Evolutionary conservation across 257 asterid species (phyloP).

Genomic region (Phtheirospermum japonicum): DNA sequence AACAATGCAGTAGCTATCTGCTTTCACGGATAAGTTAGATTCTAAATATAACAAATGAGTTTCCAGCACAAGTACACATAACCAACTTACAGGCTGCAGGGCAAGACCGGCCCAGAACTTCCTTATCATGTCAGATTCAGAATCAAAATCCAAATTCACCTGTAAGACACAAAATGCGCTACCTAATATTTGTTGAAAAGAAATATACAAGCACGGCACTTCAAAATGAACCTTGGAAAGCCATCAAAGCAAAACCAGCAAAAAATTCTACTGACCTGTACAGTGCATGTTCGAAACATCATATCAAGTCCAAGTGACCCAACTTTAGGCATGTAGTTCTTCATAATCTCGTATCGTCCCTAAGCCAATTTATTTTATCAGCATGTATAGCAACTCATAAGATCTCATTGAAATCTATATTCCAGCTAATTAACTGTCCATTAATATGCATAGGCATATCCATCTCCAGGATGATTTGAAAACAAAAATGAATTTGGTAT

Average conservation of each 20-base stretch:
- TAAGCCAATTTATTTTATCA: constrained; percentile 33
- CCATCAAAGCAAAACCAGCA: too few species aligned
- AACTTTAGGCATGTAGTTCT: constrained; percentile 97
- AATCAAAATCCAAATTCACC: constrained; percentile 94
- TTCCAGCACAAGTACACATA: constrained; percentile 30
- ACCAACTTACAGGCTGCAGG: constrained; percentile 86
- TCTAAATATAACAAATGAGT: constrained; percentile 29
- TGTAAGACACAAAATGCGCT: constrained; percentile 29
- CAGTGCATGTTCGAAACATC: constrained; percentile 96
- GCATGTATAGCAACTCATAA: constrained; percentile 26
- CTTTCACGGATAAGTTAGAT: constrained; percentile 39
- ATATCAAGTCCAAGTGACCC: constrained; percentile 96
- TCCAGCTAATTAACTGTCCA: too few species aligned
- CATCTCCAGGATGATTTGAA: background rate
- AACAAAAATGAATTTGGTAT: background rate
- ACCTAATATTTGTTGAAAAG: too few species aligned
- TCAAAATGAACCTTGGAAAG: too few species aligned
- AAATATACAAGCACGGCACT: too few species aligned
- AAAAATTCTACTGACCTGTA: constrained; percentile 55
- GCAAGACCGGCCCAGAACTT: constrained; percentile 96
- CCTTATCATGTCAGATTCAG: constrained; percentile 95
- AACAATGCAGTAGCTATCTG: constrained; percentile 98
- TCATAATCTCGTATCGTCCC: constrained; percentile 97
- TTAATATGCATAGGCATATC: background rate
- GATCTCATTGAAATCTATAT: too few species aligned